phyloP scores from a whole-genome alignment of 2,329 filamentous ascomycete species.

The Penicillium italicum region DNA sequence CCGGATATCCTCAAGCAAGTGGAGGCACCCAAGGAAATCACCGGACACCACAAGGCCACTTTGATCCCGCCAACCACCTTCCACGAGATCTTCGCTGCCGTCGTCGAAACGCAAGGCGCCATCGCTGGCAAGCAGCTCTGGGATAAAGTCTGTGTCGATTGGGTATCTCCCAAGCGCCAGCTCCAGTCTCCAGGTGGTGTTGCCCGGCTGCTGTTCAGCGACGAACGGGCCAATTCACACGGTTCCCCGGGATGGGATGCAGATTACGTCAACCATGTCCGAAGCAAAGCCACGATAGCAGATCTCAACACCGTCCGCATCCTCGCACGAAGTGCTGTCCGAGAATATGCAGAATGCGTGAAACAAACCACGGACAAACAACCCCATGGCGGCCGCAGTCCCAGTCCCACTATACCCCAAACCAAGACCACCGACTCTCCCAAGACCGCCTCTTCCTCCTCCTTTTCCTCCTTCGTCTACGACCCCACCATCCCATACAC shows the following conservation, averaged over 20 bases:
- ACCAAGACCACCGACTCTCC: not conserved
- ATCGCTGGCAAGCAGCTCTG: slow-evolving; percentile 48
- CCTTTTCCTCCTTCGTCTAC: slow-evolving; percentile 3
- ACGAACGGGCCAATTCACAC: slow-evolving; percentile 20
- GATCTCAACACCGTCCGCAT: slow-evolving; percentile 38
- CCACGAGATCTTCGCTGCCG: slow-evolving; percentile 53
- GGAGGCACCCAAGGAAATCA: slow-evolving; percentile 8
- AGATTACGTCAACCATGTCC: slow-evolving; percentile 23
- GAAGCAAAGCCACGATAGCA: slow-evolving; percentile 31
- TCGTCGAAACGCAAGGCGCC: slow-evolving; percentile 51
- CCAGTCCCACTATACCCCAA: not conserved
- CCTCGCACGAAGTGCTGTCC: slow-evolving; percentile 34
- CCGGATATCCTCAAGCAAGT: slow-evolving; percentile 25
- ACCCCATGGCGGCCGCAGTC: not conserved
- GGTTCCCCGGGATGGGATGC: slow-evolving; percentile 29
- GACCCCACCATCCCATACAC: slow-evolving; percentile 1
- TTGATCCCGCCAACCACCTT: slow-evolving; percentile 44
- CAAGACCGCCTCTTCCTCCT: not conserved
- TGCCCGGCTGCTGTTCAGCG: slow-evolving; percentile 21
- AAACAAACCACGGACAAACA: not conserved
- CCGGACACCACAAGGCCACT: slow-evolving; percentile 19
- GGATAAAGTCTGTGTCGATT: slow-evolving; percentile 46
- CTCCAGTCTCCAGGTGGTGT: slow-evolving; percentile 30
- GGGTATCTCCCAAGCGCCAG: slow-evolving; percentile 15
- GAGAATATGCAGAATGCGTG: slow-evolving; percentile 24